Base-by-base conservation (phyloP, 23 red algal species). In the Gracilaria domingensis region DNA sequence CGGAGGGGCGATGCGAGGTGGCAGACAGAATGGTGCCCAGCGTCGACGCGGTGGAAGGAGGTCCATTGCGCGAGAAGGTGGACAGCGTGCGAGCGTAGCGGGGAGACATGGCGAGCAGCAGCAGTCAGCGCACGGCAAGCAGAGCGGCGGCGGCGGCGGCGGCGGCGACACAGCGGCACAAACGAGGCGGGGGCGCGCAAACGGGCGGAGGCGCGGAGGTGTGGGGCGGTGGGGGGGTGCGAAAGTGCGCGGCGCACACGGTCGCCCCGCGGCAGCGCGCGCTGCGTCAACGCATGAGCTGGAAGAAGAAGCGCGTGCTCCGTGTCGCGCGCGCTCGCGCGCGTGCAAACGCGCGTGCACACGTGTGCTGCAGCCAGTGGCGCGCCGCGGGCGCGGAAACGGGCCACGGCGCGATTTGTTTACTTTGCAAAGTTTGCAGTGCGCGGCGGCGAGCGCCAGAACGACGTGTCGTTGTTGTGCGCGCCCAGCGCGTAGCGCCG, bases 1-100 rank as follows among this genome's bases (percentile, higher is more conserved):
- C 24, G 18, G 16, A 28, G 30, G 77, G 51, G 7, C 51, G 55
- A 42, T 81, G 49, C 12, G 77, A 33, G 14, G 77, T 59, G 18
- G 77, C 49, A 24, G 77, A 81, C 33, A 81, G 55, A 81, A 81
- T 81, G 36, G 77, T 61, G 20, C 77, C 56, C 20, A 81, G 55
- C 18, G 51, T 81, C 1, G 77, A 2, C 11, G 51, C 20, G 12
- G 77, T 81, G 33, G 51, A 56, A 16, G 77, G 55, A 9, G 77
- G 77, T 2, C 51, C 51, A 23, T 25, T 48, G 48, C 77, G 77
- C 20, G 77, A 81, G 53, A 81, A 81, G 25, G 77, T 81, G 33
- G 77, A 56, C 32, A 81, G 77, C 25, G 77, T 39, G 1, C 77
- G 40, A 8, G 55, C 36, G 16, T 55, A 39, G 0, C 6, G 44